Evolutionary conservation across 805 yeast genomes (phyloP), one percentile per base, ranked within the genome.

Genomic region (Kuraishia hungarica): DNA sequence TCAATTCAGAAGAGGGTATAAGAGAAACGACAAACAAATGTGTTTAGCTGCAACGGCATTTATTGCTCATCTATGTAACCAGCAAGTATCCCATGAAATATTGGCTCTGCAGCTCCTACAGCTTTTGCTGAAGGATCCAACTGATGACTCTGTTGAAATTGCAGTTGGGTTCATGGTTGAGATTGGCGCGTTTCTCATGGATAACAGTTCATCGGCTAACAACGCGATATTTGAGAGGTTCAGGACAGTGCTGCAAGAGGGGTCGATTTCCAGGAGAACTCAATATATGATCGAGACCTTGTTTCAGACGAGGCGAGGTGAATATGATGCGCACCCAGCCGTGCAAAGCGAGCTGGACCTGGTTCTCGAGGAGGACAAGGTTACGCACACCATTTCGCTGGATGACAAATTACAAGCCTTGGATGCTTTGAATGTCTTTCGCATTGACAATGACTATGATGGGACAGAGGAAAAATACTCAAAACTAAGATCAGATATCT

Each of bases 361-460:
- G 51, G 86, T 86, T 0, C 87, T 82, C 29, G 86, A 81, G 20
- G 85, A 82, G 0, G 91, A 86, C 56, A 77, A 75, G 55, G 69
- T 76, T 5, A 74, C 82, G 0, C 91, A 87, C 63, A 68, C 75
- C 52, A 61, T 86, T 3, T 78, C 76, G 23, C 67, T 87, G 29
- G 83, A 81, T 53, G 87, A 79, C 52, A 68, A 72, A 39, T 64
- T 82, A 20, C 71, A 76, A 48, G 73, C 78, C 1, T 72, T 75
- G 24, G 80, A 77, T 52, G 60, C 67, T 2, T 63, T 86, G 49
- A 80, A 84, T 51, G 55, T 55, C 13, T 87, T 84, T 62, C 64
- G 67, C 23, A 75, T 64, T 61, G 89, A 85, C 58, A 69, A 69
- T 7, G 65, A 81, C 2, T 86, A 73, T 63, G 80, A 76, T 15